Conservation (phyloP, 2,329 filamentous ascomycete species). For the Aspergillus ochraceus region DNA sequence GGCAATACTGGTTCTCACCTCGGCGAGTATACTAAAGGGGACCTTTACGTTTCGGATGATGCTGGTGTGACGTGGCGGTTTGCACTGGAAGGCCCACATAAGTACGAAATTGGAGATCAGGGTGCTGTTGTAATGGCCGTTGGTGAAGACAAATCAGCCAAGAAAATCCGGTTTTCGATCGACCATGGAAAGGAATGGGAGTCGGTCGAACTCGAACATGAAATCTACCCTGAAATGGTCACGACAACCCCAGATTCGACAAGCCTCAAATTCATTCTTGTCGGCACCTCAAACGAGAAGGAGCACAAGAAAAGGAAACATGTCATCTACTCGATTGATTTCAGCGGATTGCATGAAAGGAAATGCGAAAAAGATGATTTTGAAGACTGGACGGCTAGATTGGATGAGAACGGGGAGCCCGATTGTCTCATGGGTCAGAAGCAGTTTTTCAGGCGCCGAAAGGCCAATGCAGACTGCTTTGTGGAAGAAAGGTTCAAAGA, state of each 20-base stretch:
- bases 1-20: slow-evolving; percentile 83
- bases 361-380: slow-evolving; percentile 73
- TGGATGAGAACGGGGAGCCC: slow-evolving; percentile 75
- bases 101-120: slow-evolving; percentile 94
- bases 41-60: slow-evolving; percentile 86
- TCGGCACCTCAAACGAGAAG: slow-evolving; percentile 57
- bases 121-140: slow-evolving; percentile 86
- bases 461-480: slow-evolving; percentile 86
- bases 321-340: slow-evolving; percentile 76
- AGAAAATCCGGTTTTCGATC: slow-evolving; percentile 72
- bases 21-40: slow-evolving; percentile 68
- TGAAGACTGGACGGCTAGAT: slow-evolving; percentile 83
- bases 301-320: slow-evolving; percentile 51
- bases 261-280: slow-evolving; percentile 82
- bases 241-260: slow-evolving; percentile 93
- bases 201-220: slow-evolving; percentile 66
- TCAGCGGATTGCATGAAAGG: slow-evolving; percentile 74
- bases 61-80: slow-evolving; percentile 82
- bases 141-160: slow-evolving; percentile 63
- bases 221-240: slow-evolving; percentile 69
- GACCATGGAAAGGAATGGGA: slow-evolving; percentile 88
- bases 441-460: slow-evolving; percentile 81
- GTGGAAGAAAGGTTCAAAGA: slow-evolving; percentile 83
- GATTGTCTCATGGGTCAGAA: slow-evolving; percentile 96
- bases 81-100: slow-evolving; percentile 75